Base-by-base conservation (phyloP, 495 filamentous ascomycete species). In the Pyrenula massariospora region DNA sequence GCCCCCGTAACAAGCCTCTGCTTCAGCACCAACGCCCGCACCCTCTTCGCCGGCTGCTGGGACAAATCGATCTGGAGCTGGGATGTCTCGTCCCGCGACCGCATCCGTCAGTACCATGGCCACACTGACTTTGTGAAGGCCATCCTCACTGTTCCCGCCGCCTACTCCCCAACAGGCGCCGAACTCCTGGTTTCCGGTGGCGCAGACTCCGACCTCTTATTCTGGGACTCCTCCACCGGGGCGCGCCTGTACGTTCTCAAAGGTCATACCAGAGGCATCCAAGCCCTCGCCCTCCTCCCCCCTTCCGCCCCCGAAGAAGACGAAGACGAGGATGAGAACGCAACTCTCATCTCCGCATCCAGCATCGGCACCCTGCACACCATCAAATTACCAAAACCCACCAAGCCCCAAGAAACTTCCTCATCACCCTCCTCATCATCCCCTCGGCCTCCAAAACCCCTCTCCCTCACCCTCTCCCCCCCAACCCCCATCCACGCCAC, bases 81-180 rank as follows among this genome's bases (percentile, higher is more conserved):
- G 88, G 76, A 86, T 60, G 72, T 83, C 36, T 62, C 71, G 20
- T 82, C 81, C 1, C 72, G 74, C 22, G 62, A 74, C 12, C 75
- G 70, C 0, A 71, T 70, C 11, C 73, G 69, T 50, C 82, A 75
- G 54, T 93, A 87, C 65, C 76, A 74, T 48, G 93, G 89, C 11
- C 93, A 98, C 65, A 75, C 81, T 0, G 93, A 98, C 65, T 98
- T 98, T 63, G 88, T 98, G 55, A 95, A 92, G 67, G 76, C 85
- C 3, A 72, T 96, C 0, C 66, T 83, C 15, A 69, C 63, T 52
- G 58, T 75, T 19, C 50, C 54, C 36, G 42, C 61, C 20, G 47
- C 52, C 21, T 62, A 52, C 31, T 42, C 31, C 31, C 31, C 31
- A 42, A 58, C 65, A 52, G 82, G 78, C 3, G 76, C 82, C 52